Base-by-base conservation (phyloP, 1,139 yeast genomes). In the Yamadazyma spencermartinsiae region DNA sequence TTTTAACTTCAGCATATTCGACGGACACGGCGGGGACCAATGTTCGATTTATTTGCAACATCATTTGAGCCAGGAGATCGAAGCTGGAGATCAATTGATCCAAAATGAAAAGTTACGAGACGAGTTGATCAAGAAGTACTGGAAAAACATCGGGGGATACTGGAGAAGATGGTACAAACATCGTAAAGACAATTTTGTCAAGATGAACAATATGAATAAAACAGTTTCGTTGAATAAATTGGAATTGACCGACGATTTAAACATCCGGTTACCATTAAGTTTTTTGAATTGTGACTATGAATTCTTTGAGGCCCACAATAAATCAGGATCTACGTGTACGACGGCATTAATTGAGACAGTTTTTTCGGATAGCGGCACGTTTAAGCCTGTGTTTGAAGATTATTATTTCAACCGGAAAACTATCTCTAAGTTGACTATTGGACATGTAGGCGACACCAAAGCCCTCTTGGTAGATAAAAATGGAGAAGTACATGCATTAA, bases 361-460 rank as follows among this genome's bases (percentile, higher is more conserved):
- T 2, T 66, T 63, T 43, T 52, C 69, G 24, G 64, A 52, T 14
- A 58, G 38, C 61, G 68, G 42, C 56, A 16, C 26, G n/a, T 50
- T 49, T 35, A 54, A 51, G 37, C 63, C 63, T 8, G 61, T 57
- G 21, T 58, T 55, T 38, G 74, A 68, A 28, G 68, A 73, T 43
- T 80, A 75, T 52, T 89, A 76, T 63, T 92, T 92, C 69, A 80
- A 82, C 46, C 76, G 82, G 14, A 68, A 72, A 17, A 82, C 87
- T n/a, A 68, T 86, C 13, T 74, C 88, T 21, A 80, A 80, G 51
- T 61, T 92, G 29, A 75, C 87, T 1, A 77, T 90, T 16, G 92
- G 95, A 1, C 98, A 92, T 57, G 83, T 90, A n/a, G 98, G 98
- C 3, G 98, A 92, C 56, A 86, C 97, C 3, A 75, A 87, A 47